These are phyloP conservation scores for Ascochyta pisi DNA, from an alignment of 2,329 filamentous ascomycete species.

Conservation along the genomic window DNA sequence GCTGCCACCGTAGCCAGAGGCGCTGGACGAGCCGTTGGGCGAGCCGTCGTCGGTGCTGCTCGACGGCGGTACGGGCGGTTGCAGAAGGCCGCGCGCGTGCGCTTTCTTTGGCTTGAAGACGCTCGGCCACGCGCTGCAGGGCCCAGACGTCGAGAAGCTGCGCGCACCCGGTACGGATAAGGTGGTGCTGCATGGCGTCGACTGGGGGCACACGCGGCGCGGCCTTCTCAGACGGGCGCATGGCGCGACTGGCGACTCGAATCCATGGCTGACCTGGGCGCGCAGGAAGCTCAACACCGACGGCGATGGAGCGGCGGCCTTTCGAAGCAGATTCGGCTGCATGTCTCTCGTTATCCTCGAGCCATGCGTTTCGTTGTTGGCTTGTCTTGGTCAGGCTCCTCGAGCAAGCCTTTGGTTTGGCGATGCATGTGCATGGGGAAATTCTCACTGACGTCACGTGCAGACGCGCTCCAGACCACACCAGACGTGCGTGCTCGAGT, in stretches of 20 bases:
- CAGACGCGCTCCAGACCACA: neutral
- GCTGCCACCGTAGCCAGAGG: constrained; percentile 50
- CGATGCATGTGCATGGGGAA: constrained; percentile 2
- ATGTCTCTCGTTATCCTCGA: constrained; percentile 39
- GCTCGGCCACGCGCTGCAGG: constrained; percentile 30
- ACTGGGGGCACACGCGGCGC: constrained; percentile 20
- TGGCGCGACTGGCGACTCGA: constrained; percentile 34
- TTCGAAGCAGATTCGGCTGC: constrained; percentile 44
- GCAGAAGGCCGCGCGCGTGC: constrained; percentile 54
- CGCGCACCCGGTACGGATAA: constrained; percentile 7
- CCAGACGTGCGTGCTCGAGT: too few relatives aligned
- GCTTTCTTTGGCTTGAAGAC: constrained; percentile 40
- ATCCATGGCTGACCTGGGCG: constrained; percentile 41
- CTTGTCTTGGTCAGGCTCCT: neutral
- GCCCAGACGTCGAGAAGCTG: constrained; percentile 26
- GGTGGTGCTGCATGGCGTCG: neutral
- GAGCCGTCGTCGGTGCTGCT: constrained; percentile 63
- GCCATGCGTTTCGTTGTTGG: constrained; percentile 10
- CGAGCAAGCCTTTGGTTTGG: neutral
- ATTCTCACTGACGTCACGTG: constrained; percentile 40
- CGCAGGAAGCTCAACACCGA: constrained; percentile 48
- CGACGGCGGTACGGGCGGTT: constrained; percentile 63
- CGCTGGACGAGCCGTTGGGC: constrained; percentile 50
- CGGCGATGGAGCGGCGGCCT: constrained; percentile 44
- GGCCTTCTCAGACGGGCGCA: constrained; percentile 31